These are phyloP conservation scores for Cryoendolithus antarcticus DNA, from an alignment of 2,329 filamentous ascomycete species.

Conservation along the genomic window DNA sequence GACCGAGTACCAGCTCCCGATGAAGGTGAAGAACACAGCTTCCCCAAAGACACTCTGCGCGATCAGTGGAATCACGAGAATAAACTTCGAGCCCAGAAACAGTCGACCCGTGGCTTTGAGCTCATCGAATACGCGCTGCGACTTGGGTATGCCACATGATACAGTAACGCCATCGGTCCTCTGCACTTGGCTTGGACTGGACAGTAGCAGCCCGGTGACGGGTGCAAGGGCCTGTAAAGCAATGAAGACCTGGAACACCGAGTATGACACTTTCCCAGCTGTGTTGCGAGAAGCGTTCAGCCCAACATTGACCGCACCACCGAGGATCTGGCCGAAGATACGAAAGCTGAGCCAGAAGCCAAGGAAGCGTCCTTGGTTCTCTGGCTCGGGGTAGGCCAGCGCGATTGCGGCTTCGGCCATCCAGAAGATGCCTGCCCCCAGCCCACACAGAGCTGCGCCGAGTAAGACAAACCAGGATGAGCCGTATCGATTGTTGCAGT, in stretches of 20 bases:
- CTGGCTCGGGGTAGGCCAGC: slow-evolving; percentile 58
- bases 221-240: slow-evolving; percentile 55
- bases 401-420: slow-evolving; percentile 63
- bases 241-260: slow-evolving; percentile 59
- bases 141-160: slow-evolving; percentile 38
- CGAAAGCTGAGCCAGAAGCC: slow-evolving; percentile 56
- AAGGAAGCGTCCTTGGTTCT: slow-evolving; percentile 51
- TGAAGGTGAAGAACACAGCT: slow-evolving; percentile 57
- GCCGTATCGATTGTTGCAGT: slow-evolving; percentile 59
- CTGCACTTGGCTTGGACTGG: slow-evolving; percentile 48
- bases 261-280: slow-evolving; percentile 55
- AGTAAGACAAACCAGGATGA: slow-evolving; percentile 57
- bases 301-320: slow-evolving; percentile 59
- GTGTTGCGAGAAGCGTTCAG: slow-evolving; percentile 46
- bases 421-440: slow-evolving; percentile 64
- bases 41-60: slow-evolving; percentile 60
- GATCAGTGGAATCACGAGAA: slow-evolving; percentile 55
- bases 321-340: slow-evolving; percentile 54
- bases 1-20: slow-evolving; percentile 54
- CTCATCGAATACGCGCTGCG: slow-evolving; percentile 45
- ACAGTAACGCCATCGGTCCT: slow-evolving; percentile 54
- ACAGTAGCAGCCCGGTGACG: slow-evolving; percentile 52
- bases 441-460: slow-evolving; percentile 56
- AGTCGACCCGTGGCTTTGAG: slow-evolving; percentile 46
- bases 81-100: slow-evolving; percentile 49